Percentiles rank a stretch among this genome's conserved stretches.
Conservation (phyloP, 768 basidiomycete species). For the Porphyrellus cyaneotinctus region DNA sequence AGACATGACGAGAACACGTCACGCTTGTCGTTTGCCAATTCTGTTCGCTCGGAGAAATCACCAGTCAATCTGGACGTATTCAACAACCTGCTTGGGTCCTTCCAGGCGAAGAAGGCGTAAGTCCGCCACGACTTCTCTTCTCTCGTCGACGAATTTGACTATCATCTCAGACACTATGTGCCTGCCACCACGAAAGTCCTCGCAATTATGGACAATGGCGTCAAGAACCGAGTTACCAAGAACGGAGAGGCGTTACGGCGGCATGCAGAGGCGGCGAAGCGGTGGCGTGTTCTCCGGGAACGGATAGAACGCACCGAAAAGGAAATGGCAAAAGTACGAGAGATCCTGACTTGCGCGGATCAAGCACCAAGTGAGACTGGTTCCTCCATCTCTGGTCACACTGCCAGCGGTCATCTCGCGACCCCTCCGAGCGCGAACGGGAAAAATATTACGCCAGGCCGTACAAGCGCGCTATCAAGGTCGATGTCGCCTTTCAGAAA, state of each 20-base stretch:
- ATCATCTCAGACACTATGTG: slow-evolving; percentile 73
- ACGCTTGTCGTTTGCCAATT: slow-evolving; percentile 40
- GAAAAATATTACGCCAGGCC: slow-evolving; percentile 41
- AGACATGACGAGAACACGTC: slow-evolving; percentile 46
- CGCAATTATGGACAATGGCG: slow-evolving; percentile 90
- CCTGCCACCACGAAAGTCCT: slow-evolving; percentile 92
- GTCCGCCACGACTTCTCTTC: slow-evolving; percentile 18
- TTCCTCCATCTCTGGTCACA: slow-evolving; percentile 61
- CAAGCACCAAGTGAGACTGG: slow-evolving; percentile 62
- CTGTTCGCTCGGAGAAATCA: slow-evolving; percentile 48
- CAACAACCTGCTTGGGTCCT: slow-evolving; percentile 65
- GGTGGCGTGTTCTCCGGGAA: slow-evolving; percentile 79
- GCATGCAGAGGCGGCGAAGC: slow-evolving; percentile 82
- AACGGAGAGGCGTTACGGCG: slow-evolving; percentile 92
- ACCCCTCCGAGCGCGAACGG: slow-evolving; percentile 55
- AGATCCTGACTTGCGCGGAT: slow-evolving; percentile 46
- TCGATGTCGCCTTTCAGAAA: slow-evolving; percentile 81
- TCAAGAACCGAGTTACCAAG: slow-evolving; percentile 89
- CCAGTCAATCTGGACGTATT: slow-evolving; percentile 59
- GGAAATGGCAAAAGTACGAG: slow-evolving; percentile 74
- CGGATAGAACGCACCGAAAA: slow-evolving; percentile 75
- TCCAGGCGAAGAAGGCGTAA: slow-evolving; percentile 86
- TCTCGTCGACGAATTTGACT: slow-evolving; percentile 10
- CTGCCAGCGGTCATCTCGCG: slow-evolving; percentile 57
- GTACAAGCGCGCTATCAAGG: slow-evolving; percentile 49